A percentile compares a stretch with the other conserved stretches of the same genome.
Evolutionary conservation across 768 basidiomycete genomes (phyloP).

Genomic region (Tricholoma hemisulphureum): DNA sequence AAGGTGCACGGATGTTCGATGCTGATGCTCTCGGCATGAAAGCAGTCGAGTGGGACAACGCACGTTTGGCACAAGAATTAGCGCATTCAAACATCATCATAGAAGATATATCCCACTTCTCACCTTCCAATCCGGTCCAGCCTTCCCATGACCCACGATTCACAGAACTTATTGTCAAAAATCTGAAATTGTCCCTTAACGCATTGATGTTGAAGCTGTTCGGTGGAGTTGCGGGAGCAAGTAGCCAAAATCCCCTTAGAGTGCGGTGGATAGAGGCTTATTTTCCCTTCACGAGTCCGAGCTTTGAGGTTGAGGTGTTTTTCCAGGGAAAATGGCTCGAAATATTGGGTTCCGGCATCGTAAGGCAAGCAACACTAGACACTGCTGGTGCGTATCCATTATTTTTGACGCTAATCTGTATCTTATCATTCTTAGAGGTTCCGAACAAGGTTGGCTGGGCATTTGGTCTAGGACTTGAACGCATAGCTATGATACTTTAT

Average conservation of each 20-base stretch:
- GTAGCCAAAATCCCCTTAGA: conserved; percentile 66
- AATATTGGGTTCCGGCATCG: conserved; percentile 91
- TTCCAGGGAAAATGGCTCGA: conserved; percentile 97
- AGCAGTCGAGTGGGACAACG: conserved; percentile 72
- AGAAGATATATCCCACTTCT: conserved; percentile 78
- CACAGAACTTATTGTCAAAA: conserved; percentile 72
- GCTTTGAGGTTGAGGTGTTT: conserved; percentile 97
- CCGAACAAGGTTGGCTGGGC: conserved; percentile 92
- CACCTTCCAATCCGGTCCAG: conserved; percentile 79
- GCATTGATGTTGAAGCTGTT: conserved; percentile 81
- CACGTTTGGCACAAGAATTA: conserved; percentile 55
- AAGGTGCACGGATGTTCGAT: conserved; percentile 83
- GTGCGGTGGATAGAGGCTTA: conserved; percentile 98
- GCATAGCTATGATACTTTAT: conserved; percentile 97
- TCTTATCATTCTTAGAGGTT: conserved; percentile 50
- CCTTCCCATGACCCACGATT: conserved; percentile 69
- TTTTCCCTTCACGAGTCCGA: conserved; percentile 97
- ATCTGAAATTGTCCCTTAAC: conserved; percentile 89
- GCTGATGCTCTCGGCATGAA: conserved; percentile 55
- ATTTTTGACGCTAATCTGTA: conserved; percentile 18
- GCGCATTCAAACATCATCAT: conserved; percentile 77
- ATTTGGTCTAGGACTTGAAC: conserved; percentile 94
- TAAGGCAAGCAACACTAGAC: conserved; percentile 84
- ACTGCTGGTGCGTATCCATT: conserved; percentile 65
- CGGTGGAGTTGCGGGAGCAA: conserved; percentile 52